Evolutionary conservation across 2,329 filamentous ascomycete species (phyloP).

Genomic region (Fusarium neocosmosporiellum): DNA sequence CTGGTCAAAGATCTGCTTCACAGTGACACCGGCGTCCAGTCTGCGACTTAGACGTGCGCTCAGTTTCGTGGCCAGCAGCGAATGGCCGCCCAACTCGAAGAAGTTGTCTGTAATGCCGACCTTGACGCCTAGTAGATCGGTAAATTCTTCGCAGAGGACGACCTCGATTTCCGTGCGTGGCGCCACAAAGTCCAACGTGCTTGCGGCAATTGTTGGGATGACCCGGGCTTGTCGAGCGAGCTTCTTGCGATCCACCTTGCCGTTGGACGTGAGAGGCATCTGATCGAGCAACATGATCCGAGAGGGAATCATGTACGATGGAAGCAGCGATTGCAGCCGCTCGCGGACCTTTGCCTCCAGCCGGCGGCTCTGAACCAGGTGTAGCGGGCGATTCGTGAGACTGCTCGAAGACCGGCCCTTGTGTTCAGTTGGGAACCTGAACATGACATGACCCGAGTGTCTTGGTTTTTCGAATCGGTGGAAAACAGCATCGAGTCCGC

Average conservation of each 20-base stretch:
- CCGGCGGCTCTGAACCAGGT: constrained; percentile 4
- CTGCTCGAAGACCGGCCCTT: neutral
- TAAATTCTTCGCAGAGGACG: neutral
- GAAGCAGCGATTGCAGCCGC: constrained; percentile 13
- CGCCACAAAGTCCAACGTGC: no score
- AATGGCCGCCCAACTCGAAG: constrained; percentile 14
- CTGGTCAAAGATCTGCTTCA: constrained; percentile 13
- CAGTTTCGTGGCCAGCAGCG: constrained; percentile 14
- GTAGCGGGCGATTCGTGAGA: constrained; percentile 32
- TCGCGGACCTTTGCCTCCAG: constrained; percentile 1
- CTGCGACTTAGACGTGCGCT: neutral
- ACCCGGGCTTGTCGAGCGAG: constrained; percentile 11
- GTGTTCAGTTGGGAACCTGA: constrained; percentile 27
- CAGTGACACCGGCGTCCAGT: neutral
- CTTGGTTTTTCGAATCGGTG: constrained; percentile 29
- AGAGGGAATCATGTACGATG: constrained; percentile 43
- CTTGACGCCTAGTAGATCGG: constrained; percentile 2
- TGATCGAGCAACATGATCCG: constrained; percentile 35
- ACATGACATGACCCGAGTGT: neutral
- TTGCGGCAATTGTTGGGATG: neutral
- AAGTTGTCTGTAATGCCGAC: constrained; percentile 6
- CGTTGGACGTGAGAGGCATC: constrained; percentile 42
- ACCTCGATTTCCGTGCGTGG: constrained; percentile 1
- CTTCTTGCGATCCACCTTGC: constrained; percentile 39
- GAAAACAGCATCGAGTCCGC: constrained; percentile 32